These are phyloP conservation scores for Hypsizygus ulmarius DNA, from an alignment of 1,284 basidiomycete genomes.

Conservation along the genomic window DNA sequence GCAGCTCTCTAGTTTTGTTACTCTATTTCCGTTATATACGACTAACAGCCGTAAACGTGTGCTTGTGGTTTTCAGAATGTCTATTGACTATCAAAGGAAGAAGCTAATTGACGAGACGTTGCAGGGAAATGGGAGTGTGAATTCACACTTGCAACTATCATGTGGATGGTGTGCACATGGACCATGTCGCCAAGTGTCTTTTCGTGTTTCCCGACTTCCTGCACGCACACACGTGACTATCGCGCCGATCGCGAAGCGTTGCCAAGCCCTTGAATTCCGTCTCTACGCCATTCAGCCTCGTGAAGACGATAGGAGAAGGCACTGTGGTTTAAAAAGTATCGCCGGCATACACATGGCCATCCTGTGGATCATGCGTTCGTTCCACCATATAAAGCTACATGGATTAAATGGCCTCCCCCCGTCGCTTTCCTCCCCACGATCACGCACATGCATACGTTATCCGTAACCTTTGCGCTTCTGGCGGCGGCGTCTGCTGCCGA, in stretches of 20 bases:
- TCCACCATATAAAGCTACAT: neutral
- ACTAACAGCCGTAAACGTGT: too few relatives aligned
- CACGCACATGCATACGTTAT: conserved; percentile 1
- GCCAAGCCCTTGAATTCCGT: conserved; percentile 3
- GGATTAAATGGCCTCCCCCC: neutral
- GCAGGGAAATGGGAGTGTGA: too few relatives aligned
- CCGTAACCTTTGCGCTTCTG: conserved; percentile 4
- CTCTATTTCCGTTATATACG: too few relatives aligned
- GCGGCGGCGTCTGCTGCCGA: neutral
- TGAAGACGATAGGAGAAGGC: neutral
- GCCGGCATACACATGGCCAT: conserved; percentile 7
- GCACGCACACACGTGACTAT: conserved; percentile 1
- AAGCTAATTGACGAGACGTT: too few relatives aligned
- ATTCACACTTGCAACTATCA: neutral
- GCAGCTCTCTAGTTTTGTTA: too few relatives aligned
- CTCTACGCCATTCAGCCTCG: neutral
- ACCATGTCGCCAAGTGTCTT: conserved; percentile 1
- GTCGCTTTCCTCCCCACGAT: neutral
- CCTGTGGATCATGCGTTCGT: neutral
- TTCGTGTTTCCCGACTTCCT: neutral
- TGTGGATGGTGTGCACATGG: conserved; percentile 2
- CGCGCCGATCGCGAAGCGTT: conserved; percentile 1
- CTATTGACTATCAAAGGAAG: too few relatives aligned
- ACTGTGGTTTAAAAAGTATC: neutral
- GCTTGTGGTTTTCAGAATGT: too few relatives aligned